phyloP scores from a whole-genome alignment of 1,284 basidiomycete species.

The Irpex sp. region DNA sequence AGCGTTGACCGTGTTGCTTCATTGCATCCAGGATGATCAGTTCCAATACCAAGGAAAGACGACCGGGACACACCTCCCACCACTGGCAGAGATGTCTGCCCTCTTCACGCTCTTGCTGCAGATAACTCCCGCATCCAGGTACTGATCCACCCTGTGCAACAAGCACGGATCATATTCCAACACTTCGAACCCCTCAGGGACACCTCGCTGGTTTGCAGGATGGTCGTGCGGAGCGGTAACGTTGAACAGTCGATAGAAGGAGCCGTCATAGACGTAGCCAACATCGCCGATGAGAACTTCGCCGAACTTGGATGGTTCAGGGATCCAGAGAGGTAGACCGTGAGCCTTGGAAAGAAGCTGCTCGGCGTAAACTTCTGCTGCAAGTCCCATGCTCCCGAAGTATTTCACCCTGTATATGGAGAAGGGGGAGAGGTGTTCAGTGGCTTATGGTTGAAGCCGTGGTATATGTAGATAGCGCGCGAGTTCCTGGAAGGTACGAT shows the following conservation, averaged over 20 bases:
- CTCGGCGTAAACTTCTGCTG: conserved; percentile 11
- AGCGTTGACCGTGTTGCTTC: background rate
- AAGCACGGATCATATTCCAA: background rate
- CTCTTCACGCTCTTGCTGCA: background rate
- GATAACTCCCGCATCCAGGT: background rate
- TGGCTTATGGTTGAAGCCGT: too few species aligned
- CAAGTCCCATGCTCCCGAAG: background rate
- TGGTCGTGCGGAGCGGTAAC: background rate
- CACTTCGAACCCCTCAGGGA: conserved; percentile 3
- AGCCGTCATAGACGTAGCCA: conserved; percentile 4
- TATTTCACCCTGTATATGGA: background rate
- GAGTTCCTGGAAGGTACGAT: too few species aligned
- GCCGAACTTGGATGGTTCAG: conserved; percentile 4
- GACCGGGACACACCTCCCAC: background rate
- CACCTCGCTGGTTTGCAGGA: conserved; percentile 6
- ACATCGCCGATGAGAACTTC: conserved; percentile 5
- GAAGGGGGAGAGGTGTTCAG: background rate
- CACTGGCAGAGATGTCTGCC: background rate
- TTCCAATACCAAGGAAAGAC: background rate
- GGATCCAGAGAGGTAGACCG: conserved; percentile 10
- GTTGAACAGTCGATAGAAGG: conserved; percentile 6
- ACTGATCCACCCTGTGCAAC: background rate
- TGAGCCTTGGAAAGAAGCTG: conserved; percentile 11
- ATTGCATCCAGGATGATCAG: background rate
- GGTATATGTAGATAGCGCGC: too few species aligned